These are phyloP conservation scores for Dioszegia crocea DNA, from an alignment of 768 basidiomycete genomes.

Conservation along the genomic window DNA sequence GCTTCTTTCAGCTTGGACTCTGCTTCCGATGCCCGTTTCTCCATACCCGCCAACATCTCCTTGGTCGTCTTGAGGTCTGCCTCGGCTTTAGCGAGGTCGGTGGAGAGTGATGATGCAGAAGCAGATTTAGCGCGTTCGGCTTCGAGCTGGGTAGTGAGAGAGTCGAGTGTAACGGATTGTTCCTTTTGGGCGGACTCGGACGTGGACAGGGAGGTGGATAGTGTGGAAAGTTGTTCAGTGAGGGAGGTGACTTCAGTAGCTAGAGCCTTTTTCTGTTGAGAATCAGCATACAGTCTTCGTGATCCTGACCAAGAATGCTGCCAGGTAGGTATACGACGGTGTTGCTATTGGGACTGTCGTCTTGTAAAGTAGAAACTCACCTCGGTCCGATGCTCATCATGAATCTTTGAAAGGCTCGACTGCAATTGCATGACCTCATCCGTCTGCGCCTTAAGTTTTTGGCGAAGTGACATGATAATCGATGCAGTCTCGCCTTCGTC, in stretches of 20 bases:
- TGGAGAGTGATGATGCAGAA: neutral
- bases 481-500: constrained; percentile 69
- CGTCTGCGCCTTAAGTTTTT: constrained; percentile 74
- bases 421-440: constrained; percentile 52
- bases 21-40: constrained; percentile 1
- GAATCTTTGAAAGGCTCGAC: constrained; percentile 39
- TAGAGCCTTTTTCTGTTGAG: constrained; percentile 39
- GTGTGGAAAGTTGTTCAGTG: constrained; percentile 37
- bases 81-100: neutral
- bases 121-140: constrained; percentile 6
- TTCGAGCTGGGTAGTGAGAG: constrained; percentile 3
- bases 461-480: constrained; percentile 76
- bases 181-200: constrained; percentile 9
- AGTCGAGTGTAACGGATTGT: neutral
- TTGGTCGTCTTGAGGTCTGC: neutral
- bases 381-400: constrained; percentile 46
- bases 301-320: no score
- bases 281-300: no score
- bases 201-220: constrained; percentile 28
- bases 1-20: constrained; percentile 11
- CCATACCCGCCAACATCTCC: neutral
- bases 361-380: constrained; percentile 40
- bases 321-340: no score
- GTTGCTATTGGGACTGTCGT: no score
- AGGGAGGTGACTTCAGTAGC: constrained; percentile 42